These are phyloP conservation scores for Jacaranda mimosifolia DNA, from an alignment of 257 asterid genomes.

Conservation along the genomic window DNA sequence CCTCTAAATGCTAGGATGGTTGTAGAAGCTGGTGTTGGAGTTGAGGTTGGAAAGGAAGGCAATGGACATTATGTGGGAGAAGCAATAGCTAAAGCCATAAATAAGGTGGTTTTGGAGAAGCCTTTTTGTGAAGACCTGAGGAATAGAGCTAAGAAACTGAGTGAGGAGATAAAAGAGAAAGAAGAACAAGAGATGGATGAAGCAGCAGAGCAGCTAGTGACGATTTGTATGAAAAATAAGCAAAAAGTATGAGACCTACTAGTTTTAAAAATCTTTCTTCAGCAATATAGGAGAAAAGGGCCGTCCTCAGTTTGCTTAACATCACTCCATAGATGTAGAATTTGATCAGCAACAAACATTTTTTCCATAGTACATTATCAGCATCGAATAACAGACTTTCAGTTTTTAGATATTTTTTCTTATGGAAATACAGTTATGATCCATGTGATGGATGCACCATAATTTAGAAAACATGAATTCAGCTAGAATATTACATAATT, in stretches of 20 bases:
- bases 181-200: slow-evolving; percentile 34
- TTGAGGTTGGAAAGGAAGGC: slow-evolving; percentile 41
- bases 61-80: slow-evolving; percentile 33
- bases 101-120: slow-evolving; percentile 33
- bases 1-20: slow-evolving; percentile 39
- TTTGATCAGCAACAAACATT: too few species aligned
- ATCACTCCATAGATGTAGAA: too few species aligned
- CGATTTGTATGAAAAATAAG: slow-evolving; percentile 38
- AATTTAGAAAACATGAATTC: too few species aligned
- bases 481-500: too few species aligned
- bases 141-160: slow-evolving; percentile 29
- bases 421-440: too few species aligned
- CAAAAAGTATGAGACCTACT: neutral
- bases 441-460: too few species aligned
- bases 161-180: slow-evolving; percentile 27
- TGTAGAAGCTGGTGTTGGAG: slow-evolving; percentile 38
- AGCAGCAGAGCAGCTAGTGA: slow-evolving; percentile 27
- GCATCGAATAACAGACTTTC: too few species aligned
- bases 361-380: too few species aligned
- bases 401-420: too few species aligned
- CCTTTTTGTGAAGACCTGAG: slow-evolving; percentile 28
- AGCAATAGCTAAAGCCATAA: slow-evolving; percentile 33
- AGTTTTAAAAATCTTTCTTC: too few species aligned
- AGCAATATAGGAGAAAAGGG: too few species aligned
- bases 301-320: too few species aligned